Conservation (phyloP, 441 rosid species). For the Capsella rubella region DNA sequence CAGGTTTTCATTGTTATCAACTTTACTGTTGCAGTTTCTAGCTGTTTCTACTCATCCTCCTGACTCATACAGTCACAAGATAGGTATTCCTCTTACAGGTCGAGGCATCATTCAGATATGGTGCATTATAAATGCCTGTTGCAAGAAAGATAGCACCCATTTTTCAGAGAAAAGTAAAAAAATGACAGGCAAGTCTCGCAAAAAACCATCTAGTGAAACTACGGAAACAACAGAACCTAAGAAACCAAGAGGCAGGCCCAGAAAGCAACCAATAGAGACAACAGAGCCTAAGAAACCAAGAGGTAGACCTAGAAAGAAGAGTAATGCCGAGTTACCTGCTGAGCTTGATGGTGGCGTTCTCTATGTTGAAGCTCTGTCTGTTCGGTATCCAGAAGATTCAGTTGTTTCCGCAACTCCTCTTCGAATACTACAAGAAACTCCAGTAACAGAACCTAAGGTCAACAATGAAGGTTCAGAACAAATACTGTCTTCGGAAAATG, state of each 20-base stretch:
- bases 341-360: constrained; percentile 46
- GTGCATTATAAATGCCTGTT: constrained; percentile 63
- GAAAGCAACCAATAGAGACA: constrained; percentile 45
- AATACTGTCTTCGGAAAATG: constrained; percentile 43
- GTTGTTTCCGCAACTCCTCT: constrained; percentile 49
- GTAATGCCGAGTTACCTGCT: constrained; percentile 44
- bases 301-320: constrained; percentile 62
- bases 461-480: constrained; percentile 31
- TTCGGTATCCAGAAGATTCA: constrained; percentile 57
- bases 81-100: constrained; percentile 77
- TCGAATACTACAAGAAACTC: constrained; percentile 43
- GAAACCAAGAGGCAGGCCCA: constrained; percentile 60
- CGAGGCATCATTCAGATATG: constrained; percentile 94
- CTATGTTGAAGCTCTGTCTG: constrained; percentile 51
- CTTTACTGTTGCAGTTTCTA: constrained; percentile 63
- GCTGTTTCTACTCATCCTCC: constrained; percentile 95
- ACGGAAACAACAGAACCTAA: constrained; percentile 35
- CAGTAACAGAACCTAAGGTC: constrained; percentile 36
- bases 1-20: constrained; percentile 23
- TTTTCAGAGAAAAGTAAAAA: constrained; percentile 46
- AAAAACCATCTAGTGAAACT: constrained; percentile 44
- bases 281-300: constrained; percentile 49
- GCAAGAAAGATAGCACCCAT: constrained; percentile 43
- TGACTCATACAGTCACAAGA: constrained; percentile 78
- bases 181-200: constrained; percentile 34